Percentiles rank a stretch among this genome's conserved stretches.
These are phyloP conservation scores for Colletotrichum somersetense DNA, from an alignment of 2,329 filamentous ascomycete species.

Conservation along the genomic window DNA sequence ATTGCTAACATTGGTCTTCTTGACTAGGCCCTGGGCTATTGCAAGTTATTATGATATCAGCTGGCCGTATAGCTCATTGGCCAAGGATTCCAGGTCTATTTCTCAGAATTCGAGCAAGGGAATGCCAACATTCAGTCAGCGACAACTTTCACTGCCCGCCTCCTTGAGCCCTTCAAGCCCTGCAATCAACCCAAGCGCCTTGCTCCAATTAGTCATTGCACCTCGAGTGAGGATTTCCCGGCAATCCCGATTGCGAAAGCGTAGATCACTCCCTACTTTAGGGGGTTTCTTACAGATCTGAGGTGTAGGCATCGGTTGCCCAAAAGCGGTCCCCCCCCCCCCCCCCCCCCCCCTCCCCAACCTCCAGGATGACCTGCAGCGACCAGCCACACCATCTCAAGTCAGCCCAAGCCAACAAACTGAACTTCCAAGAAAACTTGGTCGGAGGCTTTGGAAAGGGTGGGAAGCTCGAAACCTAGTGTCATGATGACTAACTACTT, in stretches of 20 bases:
- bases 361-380: background rate
- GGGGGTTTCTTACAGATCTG: constrained; percentile 1
- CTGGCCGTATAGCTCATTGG: background rate
- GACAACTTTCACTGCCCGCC: background rate
- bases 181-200: background rate
- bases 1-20: background rate
- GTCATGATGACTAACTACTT: background rate
- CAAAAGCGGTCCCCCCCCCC: too few species aligned
- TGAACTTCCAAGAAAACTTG: constrained; percentile 5
- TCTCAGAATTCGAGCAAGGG: background rate
- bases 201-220: background rate
- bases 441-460: background rate
- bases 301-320: background rate
- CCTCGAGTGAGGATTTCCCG: constrained; percentile 3
- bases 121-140: background rate
- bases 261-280: constrained; percentile 27
- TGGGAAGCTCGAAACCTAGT: background rate
- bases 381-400: constrained; percentile 28
- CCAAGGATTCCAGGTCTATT: constrained; percentile 18
- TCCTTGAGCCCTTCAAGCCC: constrained; percentile 4
- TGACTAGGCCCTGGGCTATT: background rate
- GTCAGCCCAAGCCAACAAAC: constrained; percentile 12
- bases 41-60: constrained; percentile 2
- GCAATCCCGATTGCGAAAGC: constrained; percentile 10
- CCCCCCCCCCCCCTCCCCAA: constrained; percentile 5